Conservation (phyloP, 2,329 filamentous ascomycete genomes). For the Podosphaera leucotricha region DNA sequence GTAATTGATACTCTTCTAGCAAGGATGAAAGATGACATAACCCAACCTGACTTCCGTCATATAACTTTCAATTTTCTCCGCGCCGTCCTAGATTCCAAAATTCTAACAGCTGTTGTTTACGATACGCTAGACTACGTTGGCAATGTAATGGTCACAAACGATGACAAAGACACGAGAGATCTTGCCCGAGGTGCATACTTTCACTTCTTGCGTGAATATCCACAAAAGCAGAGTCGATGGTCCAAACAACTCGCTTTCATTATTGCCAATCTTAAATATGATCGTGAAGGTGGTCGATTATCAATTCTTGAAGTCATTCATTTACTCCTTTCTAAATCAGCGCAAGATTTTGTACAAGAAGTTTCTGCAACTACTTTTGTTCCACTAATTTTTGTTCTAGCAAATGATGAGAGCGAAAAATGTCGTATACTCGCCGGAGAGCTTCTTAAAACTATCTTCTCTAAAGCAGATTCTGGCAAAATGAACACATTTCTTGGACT, state of each 20-base stretch:
- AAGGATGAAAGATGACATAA: constrained; percentile 67
- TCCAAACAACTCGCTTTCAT: constrained; percentile 74
- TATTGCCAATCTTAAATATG: constrained; percentile 74
- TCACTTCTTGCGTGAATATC: constrained; percentile 85
- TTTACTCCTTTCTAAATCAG: constrained; percentile 64
- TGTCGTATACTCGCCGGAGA: constrained; percentile 65
- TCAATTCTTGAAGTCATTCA: constrained; percentile 87
- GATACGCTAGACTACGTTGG: constrained; percentile 77
- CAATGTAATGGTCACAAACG: constrained; percentile 86
- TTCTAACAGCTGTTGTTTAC: constrained; percentile 73
- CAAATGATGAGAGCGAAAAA: constrained; percentile 69
- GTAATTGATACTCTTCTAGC: constrained; percentile 64
- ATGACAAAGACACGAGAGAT: constrained; percentile 70
- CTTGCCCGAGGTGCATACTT: constrained; percentile 75
- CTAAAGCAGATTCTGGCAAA: constrained; percentile 49
- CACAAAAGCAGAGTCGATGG: constrained; percentile 75
- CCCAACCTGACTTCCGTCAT: constrained; percentile 77
- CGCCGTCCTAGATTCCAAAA: constrained; percentile 60
- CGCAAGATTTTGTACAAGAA: constrained; percentile 61
- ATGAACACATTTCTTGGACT: constrained; percentile 45
- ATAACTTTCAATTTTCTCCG: constrained; percentile 88
- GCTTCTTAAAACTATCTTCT: constrained; percentile 60
- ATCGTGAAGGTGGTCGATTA: constrained; percentile 65
- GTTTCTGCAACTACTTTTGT: constrained; percentile 64
- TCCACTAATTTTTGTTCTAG: constrained; percentile 61